Base-by-base conservation (phyloP, 805 yeast species). In the Candida krabiensis region DNA sequence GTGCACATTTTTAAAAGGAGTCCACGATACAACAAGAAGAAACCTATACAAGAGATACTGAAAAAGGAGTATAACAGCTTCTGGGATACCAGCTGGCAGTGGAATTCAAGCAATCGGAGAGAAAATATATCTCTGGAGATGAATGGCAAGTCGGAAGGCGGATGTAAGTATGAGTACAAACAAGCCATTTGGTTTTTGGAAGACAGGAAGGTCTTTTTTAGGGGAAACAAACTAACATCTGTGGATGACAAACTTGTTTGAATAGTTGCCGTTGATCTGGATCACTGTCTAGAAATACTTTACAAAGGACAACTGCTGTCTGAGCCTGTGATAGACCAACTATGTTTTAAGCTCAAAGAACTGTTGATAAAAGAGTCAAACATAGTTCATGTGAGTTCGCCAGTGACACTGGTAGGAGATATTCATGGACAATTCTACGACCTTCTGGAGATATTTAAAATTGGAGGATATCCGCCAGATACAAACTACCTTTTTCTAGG, bases 351-450 rank as follows among this genome's bases (percentile, higher is more conserved):
- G 49, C 69, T 90, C 49, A 93, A 90, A 61, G 93, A 89, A 40
- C 77, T 85, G 43, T 70, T 93, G 34, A 71, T 90, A 14, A 66
- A 71, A 27, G 96, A 87, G 49, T 83, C 95, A 43, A 93, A 93
- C 56, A 95, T 93, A 25, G 87, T 91, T 34, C 84, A 87, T 30
- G 70, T 93, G 6, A 69, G 70, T 24, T 77, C 95, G 2, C 99
- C 99, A 1, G 87, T 93, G 9, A 88, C 98, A 0, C 87, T 93
- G 6, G 97, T 93, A 4, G 99, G 99, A 2, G 99, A 93, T 58
- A 91, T 93, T 31, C 99, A 93, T 55, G 99, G 98, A 7, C 99
- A 93, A 63, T 93, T 86, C 56, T 95, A 90, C 59, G 99, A 93
- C 60, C 67, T 93, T 38, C 63, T 93, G 21, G 99, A 93, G 60